Conservation (phyloP, 2,329 filamentous ascomycete genomes). For the Graphilbum fragrans region DNA sequence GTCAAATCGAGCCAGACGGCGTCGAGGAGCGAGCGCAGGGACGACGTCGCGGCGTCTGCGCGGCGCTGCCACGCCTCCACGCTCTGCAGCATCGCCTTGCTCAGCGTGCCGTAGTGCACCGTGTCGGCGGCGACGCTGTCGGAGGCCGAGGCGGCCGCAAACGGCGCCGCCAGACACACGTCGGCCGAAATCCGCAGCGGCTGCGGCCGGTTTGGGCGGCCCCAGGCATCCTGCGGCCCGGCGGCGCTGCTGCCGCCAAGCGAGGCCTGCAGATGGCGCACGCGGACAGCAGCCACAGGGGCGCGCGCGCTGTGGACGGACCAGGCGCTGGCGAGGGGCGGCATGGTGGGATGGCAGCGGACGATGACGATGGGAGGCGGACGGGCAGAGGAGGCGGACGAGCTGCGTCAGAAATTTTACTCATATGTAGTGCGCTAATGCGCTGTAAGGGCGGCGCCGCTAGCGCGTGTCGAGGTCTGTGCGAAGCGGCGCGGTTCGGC, state of each 20-base stretch:
- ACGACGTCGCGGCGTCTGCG: conserved; percentile 9
- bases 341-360: background rate
- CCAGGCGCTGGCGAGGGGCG: conserved; percentile 22
- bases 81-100: conserved; percentile 47
- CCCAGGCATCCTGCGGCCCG: conserved; percentile 49
- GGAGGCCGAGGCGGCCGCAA: conserved; percentile 39
- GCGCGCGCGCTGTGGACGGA: conserved; percentile 27
- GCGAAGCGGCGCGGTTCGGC: too few relatives aligned
- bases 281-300: conserved; percentile 40
- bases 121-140: conserved; percentile 58
- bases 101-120: conserved; percentile 61
- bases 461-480: too few relatives aligned
- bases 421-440: too few relatives aligned
- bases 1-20: background rate
- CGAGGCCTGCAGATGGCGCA: conserved; percentile 48
- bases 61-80: conserved; percentile 18
- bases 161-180: conserved; percentile 42
- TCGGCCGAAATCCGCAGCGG: conserved; percentile 49
- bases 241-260: conserved; percentile 25
- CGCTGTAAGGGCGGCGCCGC: too few relatives aligned
- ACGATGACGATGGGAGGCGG: background rate
- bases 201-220: conserved; percentile 43
- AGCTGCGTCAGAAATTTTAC: too few relatives aligned
- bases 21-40: conserved; percentile 9
- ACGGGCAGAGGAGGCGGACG: background rate